Conservation (phyloP, 768 basidiomycete genomes). For the Russula virescens region DNA sequence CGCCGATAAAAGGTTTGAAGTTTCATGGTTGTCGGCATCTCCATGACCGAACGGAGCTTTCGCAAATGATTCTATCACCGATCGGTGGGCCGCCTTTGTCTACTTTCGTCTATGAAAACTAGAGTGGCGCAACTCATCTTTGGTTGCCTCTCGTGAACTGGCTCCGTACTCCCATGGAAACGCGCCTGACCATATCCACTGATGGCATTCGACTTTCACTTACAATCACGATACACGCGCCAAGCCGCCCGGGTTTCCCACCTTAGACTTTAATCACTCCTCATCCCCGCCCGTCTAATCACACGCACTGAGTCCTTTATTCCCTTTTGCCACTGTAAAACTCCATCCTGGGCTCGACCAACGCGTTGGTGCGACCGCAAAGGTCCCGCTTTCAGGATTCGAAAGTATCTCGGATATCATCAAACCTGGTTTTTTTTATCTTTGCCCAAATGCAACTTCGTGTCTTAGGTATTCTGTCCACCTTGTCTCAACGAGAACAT, state of each 20-base stretch:
- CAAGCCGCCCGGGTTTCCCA: background rate
- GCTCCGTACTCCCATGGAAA: conserved; percentile 9
- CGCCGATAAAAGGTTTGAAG: background rate
- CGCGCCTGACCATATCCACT: conserved; percentile 4
- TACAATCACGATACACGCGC: background rate
- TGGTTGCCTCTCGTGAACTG: conserved; percentile 8
- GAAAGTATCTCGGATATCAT: conserved; percentile 2
- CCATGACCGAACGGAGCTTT: background rate
- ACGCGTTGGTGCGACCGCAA: background rate
- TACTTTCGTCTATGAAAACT: background rate
- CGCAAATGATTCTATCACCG: background rate
- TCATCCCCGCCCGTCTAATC: conserved; percentile 2
- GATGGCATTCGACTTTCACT: conserved; percentile 5
- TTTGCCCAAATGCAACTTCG: background rate
- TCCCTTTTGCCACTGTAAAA: background rate
- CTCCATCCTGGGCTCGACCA: background rate
- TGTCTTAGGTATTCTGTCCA: background rate
- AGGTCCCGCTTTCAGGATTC: conserved; percentile 6
- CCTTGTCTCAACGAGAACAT: conserved; percentile 7
- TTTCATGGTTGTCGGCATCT: background rate
- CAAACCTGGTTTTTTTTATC: background rate
- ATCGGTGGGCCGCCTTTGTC: background rate
- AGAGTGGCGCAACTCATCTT: conserved; percentile 6
- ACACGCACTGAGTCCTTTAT: background rate
- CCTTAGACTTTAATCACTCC: background rate